Base-by-base conservation (phyloP, 179 eudicot species). In the Heliamphora pulchella region DNA sequence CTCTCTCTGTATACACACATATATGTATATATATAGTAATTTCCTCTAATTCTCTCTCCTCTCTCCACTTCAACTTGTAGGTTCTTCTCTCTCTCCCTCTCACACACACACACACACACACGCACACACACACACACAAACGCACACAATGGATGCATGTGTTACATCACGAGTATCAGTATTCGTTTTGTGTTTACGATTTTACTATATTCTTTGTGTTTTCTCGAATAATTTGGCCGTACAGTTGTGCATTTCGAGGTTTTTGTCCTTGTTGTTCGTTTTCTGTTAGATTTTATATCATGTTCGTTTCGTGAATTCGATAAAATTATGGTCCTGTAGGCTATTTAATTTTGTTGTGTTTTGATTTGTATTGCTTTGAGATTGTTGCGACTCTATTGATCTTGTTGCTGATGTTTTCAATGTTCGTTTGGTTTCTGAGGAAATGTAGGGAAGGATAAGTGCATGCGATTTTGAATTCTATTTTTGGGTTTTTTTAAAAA, bases 31-130 rank as follows among this genome's bases (percentile, higher is more conserved):
- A 53, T 8, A 20, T 51, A 51, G 6, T 20, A 3, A 66, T 47
- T 48, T 10, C 3, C 71, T 47, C 17, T 1, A 11, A 15, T 62
- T 7, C 59, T 68, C 22, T 66, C 63, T 44, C 70, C 71, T n/a
- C 71, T 76, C 78, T 17, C 13, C 39, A 39, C 78, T 17, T 17
- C 20, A 50, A 14, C 77, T 39, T 46, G 65, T 75, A 41, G 57
- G 62, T 73, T 54, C 15, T 7, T 15, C 57, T 76, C 80, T 62
- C 20, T 48, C 6, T 1, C 47, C 15, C 69, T n/a, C 8, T 62
- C 3, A 17, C 41, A 59, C 43, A 14, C 17, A 31, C 69, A 7
- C 5, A 7, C 55, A n/a, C 44, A 14, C 47, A 17, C 50, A 53
- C 5, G 31, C 46, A 39, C 15, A 5, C 31, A 17, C 77, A 8